These are phyloP conservation scores for Hypoxylon crocopeplum DNA, from an alignment of 495 filamentous ascomycete species.

Conservation along the genomic window DNA sequence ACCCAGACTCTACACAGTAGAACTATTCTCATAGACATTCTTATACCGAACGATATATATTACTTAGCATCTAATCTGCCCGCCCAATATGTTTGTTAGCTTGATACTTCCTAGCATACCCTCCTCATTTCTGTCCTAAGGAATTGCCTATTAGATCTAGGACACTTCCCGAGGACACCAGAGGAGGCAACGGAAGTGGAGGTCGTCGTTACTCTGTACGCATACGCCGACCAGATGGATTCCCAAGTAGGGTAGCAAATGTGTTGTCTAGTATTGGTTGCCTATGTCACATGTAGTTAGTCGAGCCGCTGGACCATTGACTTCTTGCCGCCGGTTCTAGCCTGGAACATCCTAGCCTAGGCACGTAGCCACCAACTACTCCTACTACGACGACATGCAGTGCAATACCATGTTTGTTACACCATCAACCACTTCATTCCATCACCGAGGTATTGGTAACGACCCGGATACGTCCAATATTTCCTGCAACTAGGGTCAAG, in stretches of 20 bases:
- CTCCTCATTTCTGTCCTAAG: constrained; percentile 1
- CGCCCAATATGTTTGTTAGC: neutral
- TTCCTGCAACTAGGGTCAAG: too few species aligned
- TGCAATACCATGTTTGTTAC: too few species aligned
- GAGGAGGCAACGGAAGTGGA: constrained; percentile 8
- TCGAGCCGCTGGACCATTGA: constrained; percentile 2
- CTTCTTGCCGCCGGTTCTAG: neutral
- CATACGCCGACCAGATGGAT: too few species aligned
- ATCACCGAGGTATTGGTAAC: neutral
- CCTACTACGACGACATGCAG: neutral
- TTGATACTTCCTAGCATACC: neutral
- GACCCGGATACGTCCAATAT: too few species aligned
- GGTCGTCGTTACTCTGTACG: neutral
- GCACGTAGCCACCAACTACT: neutral
- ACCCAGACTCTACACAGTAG: too few species aligned
- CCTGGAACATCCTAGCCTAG: neutral
- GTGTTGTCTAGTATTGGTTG: constrained; percentile 4
- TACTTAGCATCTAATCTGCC: too few species aligned
- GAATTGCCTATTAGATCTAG: neutral
- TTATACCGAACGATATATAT: too few species aligned
- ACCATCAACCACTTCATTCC: neutral
- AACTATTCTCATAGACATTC: too few species aligned
- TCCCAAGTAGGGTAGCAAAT: too few species aligned
- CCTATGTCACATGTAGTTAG: constrained; percentile 17
- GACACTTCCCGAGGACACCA: neutral